phyloP scores from a whole-genome alignment of 768 basidiomycete species.

The Termitomyces sp. region DNA sequence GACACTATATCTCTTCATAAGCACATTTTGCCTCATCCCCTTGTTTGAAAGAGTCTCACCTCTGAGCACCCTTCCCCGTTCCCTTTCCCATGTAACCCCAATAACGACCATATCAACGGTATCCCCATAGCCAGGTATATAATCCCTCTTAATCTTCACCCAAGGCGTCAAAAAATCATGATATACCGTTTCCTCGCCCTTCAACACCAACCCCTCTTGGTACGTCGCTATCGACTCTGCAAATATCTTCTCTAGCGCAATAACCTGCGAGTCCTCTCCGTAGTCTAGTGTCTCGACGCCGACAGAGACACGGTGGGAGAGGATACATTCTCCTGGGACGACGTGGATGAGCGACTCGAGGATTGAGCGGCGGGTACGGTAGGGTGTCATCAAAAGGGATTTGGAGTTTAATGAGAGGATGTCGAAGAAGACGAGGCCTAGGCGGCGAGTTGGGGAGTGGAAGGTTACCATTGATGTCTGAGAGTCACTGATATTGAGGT shows the following conservation, averaged over 20 bases:
- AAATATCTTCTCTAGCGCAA: conserved; percentile 31
- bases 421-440: conserved; percentile 88
- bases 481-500: conserved; percentile 8
- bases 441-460: conserved; percentile 43
- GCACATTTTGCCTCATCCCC: background rate
- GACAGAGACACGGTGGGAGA: conserved; percentile 56
- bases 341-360: conserved; percentile 56
- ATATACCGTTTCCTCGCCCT: conserved; percentile 67
- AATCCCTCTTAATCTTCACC: conserved; percentile 90
- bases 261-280: conserved; percentile 1
- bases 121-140: conserved; percentile 84
- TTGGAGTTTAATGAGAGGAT: conserved; percentile 65
- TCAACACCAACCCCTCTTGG: conserved; percentile 76
- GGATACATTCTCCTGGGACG: conserved; percentile 59
- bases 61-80: conserved; percentile 70
- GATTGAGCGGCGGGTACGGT: conserved; percentile 53
- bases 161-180: conserved; percentile 64
- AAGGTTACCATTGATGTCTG: conserved; percentile 31
- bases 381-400: conserved; percentile 54
- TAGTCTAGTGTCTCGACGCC: conserved; percentile 25
- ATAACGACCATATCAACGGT: conserved; percentile 74
- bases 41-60: conserved; percentile 39
- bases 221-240: conserved; percentile 46
- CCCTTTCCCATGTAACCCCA: conserved; percentile 77
- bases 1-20: conserved; percentile 43